Base-by-base conservation (phyloP, 2,329 filamentous ascomycete genomes). In the Falciphora oryzae region DNA sequence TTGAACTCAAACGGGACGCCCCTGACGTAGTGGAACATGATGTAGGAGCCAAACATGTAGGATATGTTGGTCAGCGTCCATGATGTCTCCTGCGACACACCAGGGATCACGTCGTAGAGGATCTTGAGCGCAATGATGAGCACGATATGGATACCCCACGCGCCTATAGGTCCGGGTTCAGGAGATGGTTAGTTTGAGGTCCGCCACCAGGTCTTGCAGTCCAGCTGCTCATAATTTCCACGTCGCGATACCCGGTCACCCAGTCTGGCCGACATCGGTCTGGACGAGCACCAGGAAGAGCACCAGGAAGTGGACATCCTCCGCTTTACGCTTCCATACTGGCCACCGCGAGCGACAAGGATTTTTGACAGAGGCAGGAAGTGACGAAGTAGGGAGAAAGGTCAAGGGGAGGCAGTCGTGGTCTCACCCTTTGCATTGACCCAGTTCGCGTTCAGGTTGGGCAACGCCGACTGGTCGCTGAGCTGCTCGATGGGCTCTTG, bases 11-110 rank as follows among this genome's bases (percentile, higher is more conserved):
- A 99, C 7, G 95, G 95, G 60, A 98, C 92, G 71, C 95, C 95
- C 75, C 94, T 92, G 71, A 99, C 95, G 83, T 92, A 97, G 80
- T 99, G 95, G 80, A 99, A 99, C 95, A 99, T 99, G 78, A 99
- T 87, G 78, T 98, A 99, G 57, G 94, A 97, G 73, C 93, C 93
- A 73, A 95, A 91, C 93, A 98, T 98, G 84, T 99, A 99, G 63
- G 93, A 93, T 77, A 98, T 96, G 79, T 99, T 99, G 77, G 93
- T 97, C 70, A 99, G 83, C 14, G 95, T 99, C 95, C 95, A 99
- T 67, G 94, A 98, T 57, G 93, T 96, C 80, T 99, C 95, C 79
- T 98, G 95, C 44, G 94, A 96, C 71, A 98, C 91, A 70, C 93
- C 93, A 25, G 95, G 95, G 67, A 99, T 90, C 73, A 97, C 94